phyloP scores from a whole-genome alignment of 2,329 filamentous ascomycete genomes.

The Sporothrix phasma region DNA sequence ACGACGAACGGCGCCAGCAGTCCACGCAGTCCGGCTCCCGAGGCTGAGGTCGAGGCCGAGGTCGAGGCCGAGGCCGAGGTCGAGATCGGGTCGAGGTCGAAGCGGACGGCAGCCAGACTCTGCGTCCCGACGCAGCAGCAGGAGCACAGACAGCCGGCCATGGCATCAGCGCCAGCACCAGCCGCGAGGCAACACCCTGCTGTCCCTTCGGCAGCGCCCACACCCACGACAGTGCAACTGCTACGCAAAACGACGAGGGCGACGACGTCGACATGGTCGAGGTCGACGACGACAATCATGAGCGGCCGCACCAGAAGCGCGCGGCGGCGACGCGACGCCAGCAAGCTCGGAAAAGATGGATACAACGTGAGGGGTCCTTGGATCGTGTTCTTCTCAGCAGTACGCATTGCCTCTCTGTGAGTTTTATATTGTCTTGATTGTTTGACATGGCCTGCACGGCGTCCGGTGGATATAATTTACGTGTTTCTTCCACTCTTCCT shows the following conservation, averaged over 20 bases:
- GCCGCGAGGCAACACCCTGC: conserved; percentile 26
- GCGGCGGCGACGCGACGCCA: background rate
- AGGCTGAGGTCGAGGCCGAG: background rate
- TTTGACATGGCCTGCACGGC: conserved; percentile 2
- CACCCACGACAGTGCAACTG: background rate
- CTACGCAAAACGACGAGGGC: conserved; percentile 22
- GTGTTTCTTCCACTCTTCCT: background rate
- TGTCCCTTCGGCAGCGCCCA: background rate
- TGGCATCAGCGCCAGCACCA: conserved; percentile 20
- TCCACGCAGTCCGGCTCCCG: background rate
- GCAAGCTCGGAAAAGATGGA: conserved; percentile 50
- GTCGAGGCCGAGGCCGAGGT: background rate
- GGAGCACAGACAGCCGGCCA: background rate
- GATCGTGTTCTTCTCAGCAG: too few species aligned
- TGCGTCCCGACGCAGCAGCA: conserved; percentile 17
- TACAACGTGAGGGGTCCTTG: conserved; percentile 32
- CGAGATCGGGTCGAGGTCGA: background rate
- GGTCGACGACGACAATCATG: conserved; percentile 20
- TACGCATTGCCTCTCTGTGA: too few species aligned
- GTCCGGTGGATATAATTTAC: background rate
- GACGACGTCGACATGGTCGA: conserved; percentile 54
- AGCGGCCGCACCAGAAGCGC: background rate
- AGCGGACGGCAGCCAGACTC: background rate
- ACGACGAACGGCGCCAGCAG: background rate
- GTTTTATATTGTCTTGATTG: too few species aligned